Evolutionary conservation across 208 protist species (phyloP), one percentile per base, ranked within the genome.

Genomic region (Leishmania arabica): DNA sequence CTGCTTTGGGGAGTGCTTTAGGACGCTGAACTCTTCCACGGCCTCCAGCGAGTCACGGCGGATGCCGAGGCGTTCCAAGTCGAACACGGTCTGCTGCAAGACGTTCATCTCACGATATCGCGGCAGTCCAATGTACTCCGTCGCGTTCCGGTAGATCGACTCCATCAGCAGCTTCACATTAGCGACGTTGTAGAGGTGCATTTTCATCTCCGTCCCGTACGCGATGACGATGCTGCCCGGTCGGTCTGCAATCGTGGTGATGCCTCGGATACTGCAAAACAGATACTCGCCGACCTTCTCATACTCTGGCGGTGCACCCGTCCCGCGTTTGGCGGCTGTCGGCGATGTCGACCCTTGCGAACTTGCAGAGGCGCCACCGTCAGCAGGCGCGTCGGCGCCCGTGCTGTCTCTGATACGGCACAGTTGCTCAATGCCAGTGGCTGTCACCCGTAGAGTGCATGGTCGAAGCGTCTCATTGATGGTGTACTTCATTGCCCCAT

Each of bases 21-120:
- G 77, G 9, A 96, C 95, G 24, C 80, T 69, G 77, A 98, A 98
- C 78, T 98, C 91, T n/a, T 90, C 89, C 15, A 87, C 81, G 3
- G 95, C 77, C 54, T 91, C 92, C 0, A 98, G 84, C 19, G 82
- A 80, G 42, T 91, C 90, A 53, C 88, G 86, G 31, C 86, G 74
- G 24, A 98, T 80, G 68, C 92, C 93, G 34, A 96, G 83, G 60
- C 94, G 94, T 65, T 94, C 89, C 21, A 76, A 60, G 58, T 89
- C 83, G 64, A 98, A 98, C 54, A 93, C 86, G 6, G 87, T 45
- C 62, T 84, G 79, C 42, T 75, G 83, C 69, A 98, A 58, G 24
- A 82, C n/a, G 15, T 85, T 89, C 81, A 92, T 90, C 11, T 82
- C 80, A 19, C 60, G 75, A 66, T 90, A 86, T 9, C 81, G 83